Percentiles rank a stretch among this genome's conserved stretches.
Conservation (phyloP, 1,139 yeast species). For the Diutina ranongensis region DNA sequence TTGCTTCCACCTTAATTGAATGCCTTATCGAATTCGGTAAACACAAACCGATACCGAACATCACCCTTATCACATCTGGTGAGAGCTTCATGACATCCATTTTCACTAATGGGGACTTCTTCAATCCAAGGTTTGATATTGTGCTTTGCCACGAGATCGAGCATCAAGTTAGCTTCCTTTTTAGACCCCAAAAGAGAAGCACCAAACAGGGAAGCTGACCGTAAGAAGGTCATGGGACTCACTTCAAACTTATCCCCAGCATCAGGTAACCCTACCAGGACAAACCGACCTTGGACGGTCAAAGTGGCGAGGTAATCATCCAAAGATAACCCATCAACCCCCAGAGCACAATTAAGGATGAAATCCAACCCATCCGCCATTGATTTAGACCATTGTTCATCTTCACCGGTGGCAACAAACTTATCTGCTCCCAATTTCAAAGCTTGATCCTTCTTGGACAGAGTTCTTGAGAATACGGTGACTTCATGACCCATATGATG, state of each 20-base stretch:
- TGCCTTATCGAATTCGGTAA: constrained; percentile 19
- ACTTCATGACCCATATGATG: constrained; percentile 50
- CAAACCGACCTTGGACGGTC: constrained; percentile 34
- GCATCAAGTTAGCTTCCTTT: constrained; percentile 42
- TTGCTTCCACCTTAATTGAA: constrained; percentile 11
- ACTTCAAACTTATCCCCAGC: constrained; percentile 10
- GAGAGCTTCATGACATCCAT: not conserved
- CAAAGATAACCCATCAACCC: constrained; percentile 24
- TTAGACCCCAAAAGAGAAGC: constrained; percentile 36
- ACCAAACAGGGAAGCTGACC: constrained; percentile 30
- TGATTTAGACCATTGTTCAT: constrained; percentile 25
- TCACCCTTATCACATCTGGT: constrained; percentile 3
- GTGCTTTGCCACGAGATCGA: constrained; percentile 20
- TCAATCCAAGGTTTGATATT: constrained; percentile 1
- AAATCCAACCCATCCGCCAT: constrained; percentile 31
- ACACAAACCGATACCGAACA: constrained; percentile 3
- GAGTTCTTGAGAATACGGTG: constrained; percentile 39
- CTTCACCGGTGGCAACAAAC: constrained; percentile 37
- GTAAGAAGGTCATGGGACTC: constrained; percentile 12
- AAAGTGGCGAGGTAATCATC: constrained; percentile 21
- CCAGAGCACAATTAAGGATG: constrained; percentile 37
- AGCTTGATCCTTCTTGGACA: constrained; percentile 39
- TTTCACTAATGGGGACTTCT: not conserved
- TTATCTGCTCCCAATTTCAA: constrained; percentile 40
- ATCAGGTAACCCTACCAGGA: constrained; percentile 43